Percentiles rank a stretch among this genome's conserved stretches.
Evolutionary conservation across 345 rosid species (phyloP).

Genomic region (Populus pruinosa): DNA sequence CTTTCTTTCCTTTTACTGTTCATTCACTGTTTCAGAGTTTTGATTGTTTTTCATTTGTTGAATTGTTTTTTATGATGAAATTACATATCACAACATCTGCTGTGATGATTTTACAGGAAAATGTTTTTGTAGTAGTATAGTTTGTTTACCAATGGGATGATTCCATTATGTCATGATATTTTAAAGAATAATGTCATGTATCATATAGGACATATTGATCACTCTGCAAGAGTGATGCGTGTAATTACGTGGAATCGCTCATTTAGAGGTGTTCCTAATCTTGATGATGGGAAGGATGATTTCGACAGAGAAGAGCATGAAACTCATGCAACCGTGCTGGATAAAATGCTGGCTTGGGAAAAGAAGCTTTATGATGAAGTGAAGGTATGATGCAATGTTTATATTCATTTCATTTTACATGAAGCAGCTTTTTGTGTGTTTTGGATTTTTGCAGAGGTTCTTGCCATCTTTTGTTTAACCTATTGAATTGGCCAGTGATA

Average conservation of each 20-base stretch:
- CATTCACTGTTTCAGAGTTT: not conserved
- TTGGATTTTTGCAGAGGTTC: not conserved
- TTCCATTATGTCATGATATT: not conserved
- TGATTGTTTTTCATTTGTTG: not conserved
- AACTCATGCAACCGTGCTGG: conserved; percentile 96
- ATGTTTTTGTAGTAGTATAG: not conserved
- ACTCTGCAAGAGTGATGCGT: conserved; percentile 91
- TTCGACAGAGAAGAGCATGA: conserved; percentile 73
- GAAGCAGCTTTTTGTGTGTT: not conserved
- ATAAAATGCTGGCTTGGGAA: conserved; percentile 96
- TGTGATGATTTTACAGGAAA: not conserved
- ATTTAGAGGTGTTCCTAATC: conserved; percentile 51
- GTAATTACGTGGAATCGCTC: conserved; percentile 97
- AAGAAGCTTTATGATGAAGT: conserved; percentile 98
- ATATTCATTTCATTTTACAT: not conserved
- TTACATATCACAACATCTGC: not conserved
- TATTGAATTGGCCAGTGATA: not conserved
- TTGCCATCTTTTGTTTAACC: not conserved
- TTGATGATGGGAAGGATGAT: conserved; percentile 66
- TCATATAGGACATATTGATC: conserved; percentile 81
- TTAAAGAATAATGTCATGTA: not conserved
- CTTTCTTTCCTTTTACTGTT: not conserved
- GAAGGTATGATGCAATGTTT: conserved; percentile 48
- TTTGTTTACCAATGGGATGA: not conserved
- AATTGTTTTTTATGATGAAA: not conserved